Percentiles rank a stretch among this genome's conserved stretches.
Conservation (phyloP, 2,329 filamentous ascomycete genomes). For the Claviceps monticola region DNA sequence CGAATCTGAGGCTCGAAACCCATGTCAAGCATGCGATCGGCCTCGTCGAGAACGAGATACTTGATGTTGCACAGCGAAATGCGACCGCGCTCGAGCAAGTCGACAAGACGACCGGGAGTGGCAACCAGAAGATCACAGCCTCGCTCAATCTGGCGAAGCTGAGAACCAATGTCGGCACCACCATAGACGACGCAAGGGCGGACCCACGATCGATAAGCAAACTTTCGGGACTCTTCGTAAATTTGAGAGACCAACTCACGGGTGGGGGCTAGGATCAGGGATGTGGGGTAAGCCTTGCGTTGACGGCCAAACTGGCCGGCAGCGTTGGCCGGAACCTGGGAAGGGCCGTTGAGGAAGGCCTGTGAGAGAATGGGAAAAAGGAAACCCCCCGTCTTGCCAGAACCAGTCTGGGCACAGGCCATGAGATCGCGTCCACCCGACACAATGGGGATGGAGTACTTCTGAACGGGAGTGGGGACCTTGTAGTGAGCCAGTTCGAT, state of each 20-base stretch:
- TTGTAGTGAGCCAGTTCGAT: conserved; percentile 92
- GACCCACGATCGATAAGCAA: conserved; percentile 97
- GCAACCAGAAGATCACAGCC: conserved; percentile 95
- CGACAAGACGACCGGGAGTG: conserved; percentile 91
- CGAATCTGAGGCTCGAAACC: conserved; percentile 99
- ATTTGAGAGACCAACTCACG: conserved; percentile 99
- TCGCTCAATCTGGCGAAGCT: conserved; percentile 94
- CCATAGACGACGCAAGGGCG: conserved; percentile 97
- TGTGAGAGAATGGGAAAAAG: conserved; percentile 98
- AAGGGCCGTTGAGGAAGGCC: conserved; percentile 82
- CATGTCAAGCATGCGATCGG: conserved; percentile 99
- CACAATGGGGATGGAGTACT: conserved; percentile 98
- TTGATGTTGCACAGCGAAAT: conserved; percentile 98
- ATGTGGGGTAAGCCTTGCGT: conserved; percentile 95
- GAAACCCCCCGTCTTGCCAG: conserved; percentile 99
- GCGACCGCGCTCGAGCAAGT: conserved; percentile 94
- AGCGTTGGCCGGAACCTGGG: conserved; percentile 46
- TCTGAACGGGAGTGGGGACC: conserved; percentile 92
- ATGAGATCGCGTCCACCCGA: conserved; percentile 96
- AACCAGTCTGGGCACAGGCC: conserved; percentile 99
- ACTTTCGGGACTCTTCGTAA: conserved; percentile 94
- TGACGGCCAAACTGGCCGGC: conserved; percentile 73
- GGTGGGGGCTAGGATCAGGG: conserved; percentile 87
- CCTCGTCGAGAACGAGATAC: conserved; percentile 96
- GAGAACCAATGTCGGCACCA: conserved; percentile 95